Base-by-base conservation (phyloP, 352 stramenopile species). In the Plasmopara halstedii region DNA sequence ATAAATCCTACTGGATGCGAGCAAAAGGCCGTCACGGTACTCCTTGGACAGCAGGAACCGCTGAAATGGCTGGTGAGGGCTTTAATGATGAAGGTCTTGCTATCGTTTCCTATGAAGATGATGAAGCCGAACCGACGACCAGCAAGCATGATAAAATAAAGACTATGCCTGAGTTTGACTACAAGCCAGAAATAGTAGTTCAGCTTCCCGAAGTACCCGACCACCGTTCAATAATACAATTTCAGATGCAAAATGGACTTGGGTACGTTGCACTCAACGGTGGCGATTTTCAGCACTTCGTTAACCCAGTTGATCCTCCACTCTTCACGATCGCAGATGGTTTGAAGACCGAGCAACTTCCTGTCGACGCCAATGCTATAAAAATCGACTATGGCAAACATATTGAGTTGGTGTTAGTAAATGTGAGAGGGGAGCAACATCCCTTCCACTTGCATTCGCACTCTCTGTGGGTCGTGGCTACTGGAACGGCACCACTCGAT, bases 361-460 rank as follows among this genome's bases (percentile, higher is more conserved):
- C 55, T 2, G 19, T n/a, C 17, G 34, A 17, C 2, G 39, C 55
- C 15, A 59, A 59, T 19, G 44, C 55, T 3, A 42, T 32, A 10
- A 50, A 50, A 21, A 43, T 64, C 27, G 50, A 64, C 33, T 59
- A 27, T 22, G 55, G 55, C 26, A 56, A 64, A 27, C 62, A 66
- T 31, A 51, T 65, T 17, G 58, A 71, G 34, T 37, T 71, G 18
- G 42, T 66, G 26, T n/a, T 71, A 4, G 48, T 68, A 4, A 71
- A 68, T 38, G 39, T 46, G 22, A 65, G 48, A 44, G 26, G 58
- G 14, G 62, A 62, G 32, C 47, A 71, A 46, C 62, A 71, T 42
- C 62, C 62, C 38, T 71, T 71, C 41, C 62, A 71, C 40, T 43
- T 71, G 54, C 62, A 71, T 50, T 61, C 52, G 4, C 58, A 68